Conservation (phyloP, 2,329 filamentous ascomycete genomes). For the Nemania serpens region DNA sequence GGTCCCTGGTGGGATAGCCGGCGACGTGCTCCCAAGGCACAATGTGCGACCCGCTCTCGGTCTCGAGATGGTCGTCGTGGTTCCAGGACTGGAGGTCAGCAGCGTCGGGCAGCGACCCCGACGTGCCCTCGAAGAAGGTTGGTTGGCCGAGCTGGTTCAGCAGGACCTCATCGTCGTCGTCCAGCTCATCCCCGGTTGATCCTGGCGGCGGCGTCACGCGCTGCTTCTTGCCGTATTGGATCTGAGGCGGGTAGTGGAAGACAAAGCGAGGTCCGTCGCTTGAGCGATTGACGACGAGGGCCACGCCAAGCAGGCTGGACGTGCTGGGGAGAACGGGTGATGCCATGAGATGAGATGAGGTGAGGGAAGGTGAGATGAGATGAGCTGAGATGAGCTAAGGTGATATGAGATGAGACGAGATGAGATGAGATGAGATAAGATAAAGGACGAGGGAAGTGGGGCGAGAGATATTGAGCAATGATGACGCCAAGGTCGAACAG, state of each 20-base stretch:
- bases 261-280: slow-evolving; percentile 81
- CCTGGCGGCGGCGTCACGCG: slow-evolving; percentile 36
- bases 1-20: slow-evolving; percentile 74
- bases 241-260: slow-evolving; percentile 81
- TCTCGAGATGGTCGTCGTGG: slow-evolving; percentile 60
- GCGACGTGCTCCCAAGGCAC: slow-evolving; percentile 75
- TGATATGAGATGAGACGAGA: neutral
- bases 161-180: slow-evolving; percentile 54
- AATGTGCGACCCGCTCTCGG: slow-evolving; percentile 60
- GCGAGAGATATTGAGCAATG: no score
- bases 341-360: slow-evolving; percentile 46
- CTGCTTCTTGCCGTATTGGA: slow-evolving; percentile 48
- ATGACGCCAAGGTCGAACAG: no score
- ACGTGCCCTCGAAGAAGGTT: slow-evolving; percentile 36
- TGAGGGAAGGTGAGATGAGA: neutral
- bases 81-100: slow-evolving; percentile 52
- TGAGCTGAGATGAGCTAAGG: no score
- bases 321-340: slow-evolving; percentile 55
- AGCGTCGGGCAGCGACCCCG: slow-evolving; percentile 41
- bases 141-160: slow-evolving; percentile 52
- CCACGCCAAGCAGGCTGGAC: slow-evolving; percentile 69
- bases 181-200: slow-evolving; percentile 34
- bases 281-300: slow-evolving; percentile 74
- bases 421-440: no score
- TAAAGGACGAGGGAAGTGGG: no score